Base-by-base conservation (phyloP, 2,329 filamentous ascomycete genomes). In the Curvularia spicifera region DNA sequence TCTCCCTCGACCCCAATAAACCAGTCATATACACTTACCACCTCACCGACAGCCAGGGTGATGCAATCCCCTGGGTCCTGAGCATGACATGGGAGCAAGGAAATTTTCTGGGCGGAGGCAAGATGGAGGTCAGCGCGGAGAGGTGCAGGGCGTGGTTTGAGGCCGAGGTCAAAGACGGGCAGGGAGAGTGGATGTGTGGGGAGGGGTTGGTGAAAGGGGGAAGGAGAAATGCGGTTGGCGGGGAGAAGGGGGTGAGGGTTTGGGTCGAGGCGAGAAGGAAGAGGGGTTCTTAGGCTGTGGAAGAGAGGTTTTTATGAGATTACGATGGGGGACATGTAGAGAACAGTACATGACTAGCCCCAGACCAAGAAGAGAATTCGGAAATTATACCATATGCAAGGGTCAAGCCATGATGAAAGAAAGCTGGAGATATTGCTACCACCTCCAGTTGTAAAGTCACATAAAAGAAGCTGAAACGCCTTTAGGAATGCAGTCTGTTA, bases 201-300 rank as follows among this genome's bases (percentile, higher is more conserved):
- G 24, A 26, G 13, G 13, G 0, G 9, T 2, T 48, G 44, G 35
- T 54, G 3, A 8, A 7, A 13, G 52, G 52, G 8, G 45, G 52
- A 24, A 28, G 7, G 33, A 20, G 10, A 5, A 43, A 37, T 53
- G 33, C 15, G 1, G 15, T 46, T 10, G 33, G 43, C 10, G 24
- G 28, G 13, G 29, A 5, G 9, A 31, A 31, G 45, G 45, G 45
- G 8, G 18, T 28, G 13, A 26, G n/a, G 45, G 9, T 53, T 40
- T 47, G 33, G 51, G 33, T 37, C 20, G 52, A 55, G 52, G 35
- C 45, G 15, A 55, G 52, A 45, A 9, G 33, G 44, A 44, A 26
- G 45, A 31, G 10, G 29, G 29, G 26, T 28, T 5, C 26, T 28
- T 28, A 28, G 26, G 26, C 5, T 6, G 8, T 28, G 26, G 26